Base-by-base conservation (phyloP, 2,329 filamentous ascomycete species). In the Ceratocystis smalleyi region DNA sequence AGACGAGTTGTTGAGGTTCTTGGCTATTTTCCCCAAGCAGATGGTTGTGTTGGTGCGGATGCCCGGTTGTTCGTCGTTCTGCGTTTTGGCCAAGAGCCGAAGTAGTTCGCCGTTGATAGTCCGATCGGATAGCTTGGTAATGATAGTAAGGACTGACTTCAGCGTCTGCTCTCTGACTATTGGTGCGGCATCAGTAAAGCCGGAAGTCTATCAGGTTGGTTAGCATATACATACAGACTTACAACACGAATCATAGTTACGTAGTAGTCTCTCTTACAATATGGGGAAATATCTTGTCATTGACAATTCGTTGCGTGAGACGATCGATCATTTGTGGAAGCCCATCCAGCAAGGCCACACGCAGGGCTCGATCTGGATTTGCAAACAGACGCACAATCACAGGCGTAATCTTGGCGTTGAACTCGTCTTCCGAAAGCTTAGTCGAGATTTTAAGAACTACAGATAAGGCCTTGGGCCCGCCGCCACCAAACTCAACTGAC, bases 31-130 rank as follows among this genome's bases (percentile, higher is more conserved):
- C 24, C 94, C 94, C 0, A 99, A 77, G 72, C 92, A 97, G 64
- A 99, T 99, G 1, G 94, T 99, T 0, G 94, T 99, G 73, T 99
- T 99, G 7, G 94, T 99, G 67, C 94, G 84, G 68, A 99, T 99
- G 0, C 94, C 94, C 0, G 94, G 91, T 71, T 99, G 92, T 70
- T 97, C 94, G 68, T 99, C 94, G 70, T 97, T 99, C 57, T 94
- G 91, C 1, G 92, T 96, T 73, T 95, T 96, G 54, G 94, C 94
- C 32, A 99, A 80, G 71, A 95, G 87, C 70, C 88, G 88, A 24
- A 99, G 77, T 10, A 99, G 79, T 69, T 99, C 94, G 63, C 94
- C 92, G 69, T 99, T 99, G 69, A 97, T 86, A 6, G 88, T 88
- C 45, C 94, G 84, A 70, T 99, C 94, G 1, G 91, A 95, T 0